A percentile compares a stretch with the other conserved stretches of the same genome.
These are phyloP conservation scores for Platanus orientalis DNA, from an alignment of 164 flowering plant genomes.

Conservation along the genomic window DNA sequence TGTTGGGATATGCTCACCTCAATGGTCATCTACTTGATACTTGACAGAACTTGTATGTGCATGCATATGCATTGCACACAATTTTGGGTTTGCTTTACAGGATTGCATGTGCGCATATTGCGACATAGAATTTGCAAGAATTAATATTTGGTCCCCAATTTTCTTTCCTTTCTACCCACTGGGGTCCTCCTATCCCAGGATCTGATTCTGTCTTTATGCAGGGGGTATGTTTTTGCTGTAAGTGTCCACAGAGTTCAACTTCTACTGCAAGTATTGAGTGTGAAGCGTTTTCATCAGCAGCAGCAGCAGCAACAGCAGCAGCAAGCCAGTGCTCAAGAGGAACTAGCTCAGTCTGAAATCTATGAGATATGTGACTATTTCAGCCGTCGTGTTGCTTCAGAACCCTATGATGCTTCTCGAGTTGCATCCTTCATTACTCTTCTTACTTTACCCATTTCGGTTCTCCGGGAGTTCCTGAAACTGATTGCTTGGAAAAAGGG, in stretches of 20 bases:
- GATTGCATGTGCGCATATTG: no score
- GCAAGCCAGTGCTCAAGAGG: slow-evolving; percentile 58
- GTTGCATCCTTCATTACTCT: slow-evolving; percentile 99
- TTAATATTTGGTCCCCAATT: no score
- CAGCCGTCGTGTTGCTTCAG: slow-evolving; percentile 97
- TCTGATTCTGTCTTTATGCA: slow-evolving; percentile 23
- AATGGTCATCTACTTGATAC: no score
- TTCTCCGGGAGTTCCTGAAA: slow-evolving; percentile 87
- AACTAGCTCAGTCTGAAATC: slow-evolving; percentile 74
- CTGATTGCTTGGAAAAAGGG: slow-evolving; percentile 98
- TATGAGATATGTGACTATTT: slow-evolving; percentile 94
- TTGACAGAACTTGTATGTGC: no score
- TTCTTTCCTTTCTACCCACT: no score
- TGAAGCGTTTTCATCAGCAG: slow-evolving; percentile 87
- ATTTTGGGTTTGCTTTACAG: no score
- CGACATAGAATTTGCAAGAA: no score
- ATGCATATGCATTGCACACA: no score
- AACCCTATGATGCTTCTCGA: slow-evolving; percentile 98
- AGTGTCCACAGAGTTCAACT: slow-evolving; percentile 98
- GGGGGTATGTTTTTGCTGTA: slow-evolving; percentile 97
- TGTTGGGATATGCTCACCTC: no score
- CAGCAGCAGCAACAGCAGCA: slow-evolving; percentile 77
- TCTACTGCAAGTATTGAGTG: slow-evolving; percentile 91
- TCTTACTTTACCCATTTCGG: slow-evolving; percentile 89
- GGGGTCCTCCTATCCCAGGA: neutral